Evolutionary conservation across 2,329 filamentous ascomycete species (phyloP), one percentile per base, ranked within the genome.

Genomic region (Akanthomyces uredinophilus): DNA sequence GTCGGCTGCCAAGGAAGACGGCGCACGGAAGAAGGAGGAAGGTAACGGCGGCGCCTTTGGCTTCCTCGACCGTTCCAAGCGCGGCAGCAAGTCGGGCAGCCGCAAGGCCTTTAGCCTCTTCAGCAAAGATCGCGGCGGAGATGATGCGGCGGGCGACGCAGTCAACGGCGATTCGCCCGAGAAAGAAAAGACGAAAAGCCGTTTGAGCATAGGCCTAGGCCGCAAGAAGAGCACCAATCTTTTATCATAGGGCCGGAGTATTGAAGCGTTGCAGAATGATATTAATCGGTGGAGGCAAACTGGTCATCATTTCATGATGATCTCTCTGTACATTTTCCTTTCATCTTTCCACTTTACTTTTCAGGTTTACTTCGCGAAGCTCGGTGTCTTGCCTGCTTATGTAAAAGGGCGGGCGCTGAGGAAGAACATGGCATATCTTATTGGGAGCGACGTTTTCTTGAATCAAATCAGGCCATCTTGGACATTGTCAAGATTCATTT

Each of bases 81-180:
- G 87, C 60, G 86, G 86, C 11, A 91, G 88, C 73, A 94, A 91
- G 77, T 92, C 90, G 65, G 83, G 96, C 78, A 85, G 90, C 54
- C 85, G 88, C 65, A 91, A 89, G 74, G 89, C 90, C 67, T 87
- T 91, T 69, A 84, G 83, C 37, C 89, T 90, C 70, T 76, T 88
- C 43, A 79, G 81, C 68, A 85, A 84, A 64, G 81, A 77, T 71
- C 68, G 72, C 60, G 71, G 72, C 57, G 68, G 69, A 49, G 71
- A 76, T 47, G 65, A 68, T 43, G 61, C 55, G 60, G 18, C 56
- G 8, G 13, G 37, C 60, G 57, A 52, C 65, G 65, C 43, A n/a
- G 24, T 43, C 44, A 73, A 70, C 67, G 66, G 66, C 63, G 69
- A 70, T 43, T 64, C 66, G 32, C 56, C 68, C 57, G 76, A 78